Percentiles rank a stretch among this genome's conserved stretches.
Conservation (phyloP, 352 stramenopile genomes). For the Globisporangium megalacanthum region DNA sequence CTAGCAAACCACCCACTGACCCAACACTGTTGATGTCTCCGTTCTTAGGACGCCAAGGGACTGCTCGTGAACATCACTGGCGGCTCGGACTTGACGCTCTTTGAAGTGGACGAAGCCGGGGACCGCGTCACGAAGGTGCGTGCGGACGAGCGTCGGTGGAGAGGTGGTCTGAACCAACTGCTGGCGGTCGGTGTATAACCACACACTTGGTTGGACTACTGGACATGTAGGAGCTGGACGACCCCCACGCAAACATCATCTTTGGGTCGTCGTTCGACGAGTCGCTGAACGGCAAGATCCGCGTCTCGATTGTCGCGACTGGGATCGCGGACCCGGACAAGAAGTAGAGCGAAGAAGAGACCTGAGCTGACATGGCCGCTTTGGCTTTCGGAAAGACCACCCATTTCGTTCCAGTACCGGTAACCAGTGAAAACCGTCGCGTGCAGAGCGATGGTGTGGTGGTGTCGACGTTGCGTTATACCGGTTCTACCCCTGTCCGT, state of each 20-base stretch:
- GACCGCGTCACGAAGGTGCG: slow-evolving; percentile 70
- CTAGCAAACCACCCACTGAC: too few species aligned
- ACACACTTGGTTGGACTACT: neutral
- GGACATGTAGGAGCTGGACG: slow-evolving; percentile 63
- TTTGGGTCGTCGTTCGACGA: slow-evolving; percentile 85
- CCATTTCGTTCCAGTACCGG: too few species aligned
- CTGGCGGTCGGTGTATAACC: too few species aligned
- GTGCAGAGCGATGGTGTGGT: too few species aligned
- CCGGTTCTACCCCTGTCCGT: neutral
- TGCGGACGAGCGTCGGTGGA: too few species aligned
- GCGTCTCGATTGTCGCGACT: slow-evolving; percentile 84
- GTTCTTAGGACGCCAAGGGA: slow-evolving; percentile 75
- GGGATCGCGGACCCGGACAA: slow-evolving; percentile 80
- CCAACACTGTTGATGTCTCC: too few species aligned
- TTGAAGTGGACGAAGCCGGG: slow-evolving; percentile 87
- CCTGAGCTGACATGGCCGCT: too few species aligned
- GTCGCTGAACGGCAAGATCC: slow-evolving; percentile 72
- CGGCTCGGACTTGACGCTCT: slow-evolving; percentile 90
- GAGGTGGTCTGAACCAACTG: too few species aligned
- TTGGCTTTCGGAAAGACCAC: too few species aligned
- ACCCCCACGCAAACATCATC: slow-evolving; percentile 86
- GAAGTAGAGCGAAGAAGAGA: slow-evolving; percentile 62
- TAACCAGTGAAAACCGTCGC: too few species aligned
- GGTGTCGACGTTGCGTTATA: too few species aligned
- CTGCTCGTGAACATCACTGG: slow-evolving; percentile 96